Evolutionary conservation across 2,329 filamentous ascomycete genomes (phyloP).

Genomic region (Bipolaris bicolor): DNA sequence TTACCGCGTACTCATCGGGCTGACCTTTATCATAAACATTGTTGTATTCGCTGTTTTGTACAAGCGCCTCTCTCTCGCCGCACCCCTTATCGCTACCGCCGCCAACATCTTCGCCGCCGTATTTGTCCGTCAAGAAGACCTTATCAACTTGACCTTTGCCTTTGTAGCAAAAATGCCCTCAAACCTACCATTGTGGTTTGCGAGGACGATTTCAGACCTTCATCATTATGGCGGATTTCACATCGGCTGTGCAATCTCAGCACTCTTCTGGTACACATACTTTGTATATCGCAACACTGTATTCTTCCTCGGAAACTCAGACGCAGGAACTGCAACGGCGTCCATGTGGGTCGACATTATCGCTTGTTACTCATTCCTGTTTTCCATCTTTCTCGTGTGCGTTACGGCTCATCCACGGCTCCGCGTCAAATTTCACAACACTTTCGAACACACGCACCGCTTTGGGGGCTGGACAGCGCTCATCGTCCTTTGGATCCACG

Average conservation of each 20-base stretch:
- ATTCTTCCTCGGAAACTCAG: slow-evolving; percentile 21
- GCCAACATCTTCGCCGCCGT: slow-evolving; percentile 44
- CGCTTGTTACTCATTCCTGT: slow-evolving; percentile 21
- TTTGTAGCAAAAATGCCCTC: slow-evolving; percentile 37
- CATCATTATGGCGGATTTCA: slow-evolving; percentile 47
- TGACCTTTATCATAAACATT: slow-evolving; percentile 18
- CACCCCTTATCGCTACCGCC: slow-evolving; percentile 37
- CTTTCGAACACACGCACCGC: slow-evolving; percentile 45
- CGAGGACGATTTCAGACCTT: slow-evolving; percentile 32
- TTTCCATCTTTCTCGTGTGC: slow-evolving; percentile 33
- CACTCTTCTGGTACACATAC: slow-evolving; percentile 53
- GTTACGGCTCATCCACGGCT: slow-evolving; percentile 32
- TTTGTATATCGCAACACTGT: slow-evolving; percentile 45
- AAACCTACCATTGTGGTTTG: slow-evolving; percentile 31
- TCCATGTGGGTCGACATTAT: slow-evolving; percentile 27
- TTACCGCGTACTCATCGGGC: slow-evolving; percentile 23
- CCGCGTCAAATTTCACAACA: slow-evolving; percentile 39
- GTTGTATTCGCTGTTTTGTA: background rate
- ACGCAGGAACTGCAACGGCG: slow-evolving; percentile 16
- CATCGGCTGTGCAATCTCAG: slow-evolving; percentile 40
- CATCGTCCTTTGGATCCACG: slow-evolving; percentile 35
- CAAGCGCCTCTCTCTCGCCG: background rate
- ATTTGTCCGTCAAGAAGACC: slow-evolving; percentile 42
- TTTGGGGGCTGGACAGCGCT: slow-evolving; percentile 44
- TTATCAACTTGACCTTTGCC: slow-evolving; percentile 40